Percentiles rank a stretch among this genome's conserved stretches.
These are phyloP conservation scores for Aegilops longissima DNA, from an alignment of 176 grass and related monocot species.

Conservation along the genomic window DNA sequence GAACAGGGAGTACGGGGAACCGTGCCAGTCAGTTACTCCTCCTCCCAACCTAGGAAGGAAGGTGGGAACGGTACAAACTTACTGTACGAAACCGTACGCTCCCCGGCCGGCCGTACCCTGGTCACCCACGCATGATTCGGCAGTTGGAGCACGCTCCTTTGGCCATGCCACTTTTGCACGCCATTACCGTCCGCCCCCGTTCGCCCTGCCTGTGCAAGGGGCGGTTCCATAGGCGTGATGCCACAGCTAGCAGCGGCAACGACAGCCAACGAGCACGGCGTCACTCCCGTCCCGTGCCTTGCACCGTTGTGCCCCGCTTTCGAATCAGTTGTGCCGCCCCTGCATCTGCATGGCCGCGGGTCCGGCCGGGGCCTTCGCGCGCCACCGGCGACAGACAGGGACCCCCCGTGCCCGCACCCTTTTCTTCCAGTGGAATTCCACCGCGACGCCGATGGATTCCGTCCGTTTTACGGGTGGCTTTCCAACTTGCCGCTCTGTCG, in stretches of 20 bases:
- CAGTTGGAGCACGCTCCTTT: conserved; percentile 38
- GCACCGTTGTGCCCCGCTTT: not conserved
- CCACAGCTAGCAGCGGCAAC: not conserved
- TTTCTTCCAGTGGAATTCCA: not conserved
- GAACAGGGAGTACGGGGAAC: not conserved
- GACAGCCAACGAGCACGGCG: too few relatives aligned
- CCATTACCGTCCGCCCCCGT: not conserved
- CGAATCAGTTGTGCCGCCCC: not conserved
- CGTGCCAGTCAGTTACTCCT: not conserved
- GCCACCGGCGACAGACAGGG: conserved; percentile 1
- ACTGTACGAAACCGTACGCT: conserved; percentile 33
- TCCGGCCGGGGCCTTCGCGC: not conserved
- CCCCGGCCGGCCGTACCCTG: not conserved
- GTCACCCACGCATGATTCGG: not conserved
- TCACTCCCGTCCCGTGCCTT: too few relatives aligned
- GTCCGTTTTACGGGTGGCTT: not conserved
- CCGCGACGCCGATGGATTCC: not conserved
- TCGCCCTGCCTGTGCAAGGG: not conserved
- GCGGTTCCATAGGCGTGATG: not conserved
- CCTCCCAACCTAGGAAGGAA: not conserved
- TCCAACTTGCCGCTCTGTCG: not conserved
- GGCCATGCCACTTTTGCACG: conserved; percentile 9
- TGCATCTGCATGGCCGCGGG: not conserved
- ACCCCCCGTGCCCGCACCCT: not conserved
- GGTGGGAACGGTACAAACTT: not conserved